phyloP scores from a whole-genome alignment of 1,284 basidiomycete genomes.

The Sporisorium sorghi region DNA sequence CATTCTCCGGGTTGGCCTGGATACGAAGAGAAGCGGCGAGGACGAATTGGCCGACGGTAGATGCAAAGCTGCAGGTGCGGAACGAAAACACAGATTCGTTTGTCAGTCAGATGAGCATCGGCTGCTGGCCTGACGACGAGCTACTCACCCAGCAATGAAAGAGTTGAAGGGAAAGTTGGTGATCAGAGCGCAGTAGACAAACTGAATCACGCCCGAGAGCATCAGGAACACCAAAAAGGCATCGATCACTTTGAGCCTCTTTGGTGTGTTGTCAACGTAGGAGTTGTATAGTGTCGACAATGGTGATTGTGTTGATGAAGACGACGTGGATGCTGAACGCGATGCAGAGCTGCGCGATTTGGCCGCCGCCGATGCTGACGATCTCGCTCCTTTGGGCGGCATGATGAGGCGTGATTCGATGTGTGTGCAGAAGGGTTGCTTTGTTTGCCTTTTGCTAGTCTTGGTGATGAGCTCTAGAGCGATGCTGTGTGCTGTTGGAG shows the following conservation, averaged over 20 bases:
- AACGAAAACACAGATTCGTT: background rate
- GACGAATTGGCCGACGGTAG: slow-evolving; percentile 96
- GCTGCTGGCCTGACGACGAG: background rate
- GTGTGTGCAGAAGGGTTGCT: background rate
- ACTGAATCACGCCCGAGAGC: slow-evolving; percentile 88
- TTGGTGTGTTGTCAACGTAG: slow-evolving; percentile 81
- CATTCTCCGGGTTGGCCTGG: slow-evolving; percentile 89
- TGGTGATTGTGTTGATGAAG: slow-evolving; percentile 27
- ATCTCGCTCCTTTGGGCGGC: slow-evolving; percentile 40
- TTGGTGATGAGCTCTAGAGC: background rate
- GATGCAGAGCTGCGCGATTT: slow-evolving; percentile 28
- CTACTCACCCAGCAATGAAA: slow-evolving; percentile 88
- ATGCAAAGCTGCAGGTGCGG: slow-evolving; percentile 78
- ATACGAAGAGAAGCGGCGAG: slow-evolving; percentile 89
- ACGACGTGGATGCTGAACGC: slow-evolving; percentile 17
- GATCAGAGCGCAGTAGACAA: slow-evolving; percentile 88
- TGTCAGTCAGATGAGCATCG: background rate
- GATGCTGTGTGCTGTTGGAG: background rate
- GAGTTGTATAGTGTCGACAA: slow-evolving; percentile 76
- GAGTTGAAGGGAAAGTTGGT: slow-evolving; percentile 97
- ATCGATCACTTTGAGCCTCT: slow-evolving; percentile 92
- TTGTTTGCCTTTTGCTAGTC: background rate
- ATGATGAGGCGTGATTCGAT: slow-evolving; percentile 9
- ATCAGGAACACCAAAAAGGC: slow-evolving; percentile 91
- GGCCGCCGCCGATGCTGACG: slow-evolving; percentile 17